Evolutionary conservation across 2,329 filamentous ascomycete species (phyloP).

Genomic region (Clonostachys byssicola): DNA sequence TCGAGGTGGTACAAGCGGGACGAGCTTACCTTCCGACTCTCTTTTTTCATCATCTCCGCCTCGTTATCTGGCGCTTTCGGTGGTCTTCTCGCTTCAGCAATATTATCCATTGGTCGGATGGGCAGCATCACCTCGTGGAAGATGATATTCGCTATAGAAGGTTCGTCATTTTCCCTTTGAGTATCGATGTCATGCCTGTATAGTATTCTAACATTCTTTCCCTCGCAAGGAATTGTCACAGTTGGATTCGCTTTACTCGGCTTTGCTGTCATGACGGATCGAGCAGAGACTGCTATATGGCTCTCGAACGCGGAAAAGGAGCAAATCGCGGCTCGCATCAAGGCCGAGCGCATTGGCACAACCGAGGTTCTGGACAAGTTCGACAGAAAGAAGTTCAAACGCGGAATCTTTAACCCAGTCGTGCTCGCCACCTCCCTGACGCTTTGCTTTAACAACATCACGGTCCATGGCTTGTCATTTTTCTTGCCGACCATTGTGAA

Average conservation of each 20-base stretch:
- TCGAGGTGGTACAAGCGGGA: constrained; percentile 67
- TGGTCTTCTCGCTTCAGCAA: constrained; percentile 60
- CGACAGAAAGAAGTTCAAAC: constrained; percentile 51
- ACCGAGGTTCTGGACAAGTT: constrained; percentile 62
- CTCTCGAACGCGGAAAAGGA: constrained; percentile 61
- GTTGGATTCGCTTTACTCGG: constrained; percentile 49
- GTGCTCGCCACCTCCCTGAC: constrained; percentile 52
- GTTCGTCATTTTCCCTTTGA: constrained; percentile 13
- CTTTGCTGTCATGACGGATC: constrained; percentile 63
- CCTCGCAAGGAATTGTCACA: constrained; percentile 40
- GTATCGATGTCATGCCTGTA: too few species aligned
- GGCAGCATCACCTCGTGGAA: constrained; percentile 56
- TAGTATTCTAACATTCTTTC: too few species aligned
- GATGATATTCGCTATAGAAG: constrained; percentile 70
- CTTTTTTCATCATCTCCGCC: constrained; percentile 67
- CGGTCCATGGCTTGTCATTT: constrained; percentile 67
- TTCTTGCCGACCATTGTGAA: constrained; percentile 66
- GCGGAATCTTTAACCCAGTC: constrained; percentile 61
- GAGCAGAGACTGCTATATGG: constrained; percentile 65
- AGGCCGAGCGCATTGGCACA: constrained; percentile 61
- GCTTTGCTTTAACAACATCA: constrained; percentile 65
- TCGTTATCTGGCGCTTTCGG: constrained; percentile 69
- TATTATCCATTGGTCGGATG: constrained; percentile 56
- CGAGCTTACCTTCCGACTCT: constrained; percentile 64
- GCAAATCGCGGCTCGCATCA: constrained; percentile 61